phyloP scores from a whole-genome alignment of 1,139 yeast species.

The Pichia sp. region DNA sequence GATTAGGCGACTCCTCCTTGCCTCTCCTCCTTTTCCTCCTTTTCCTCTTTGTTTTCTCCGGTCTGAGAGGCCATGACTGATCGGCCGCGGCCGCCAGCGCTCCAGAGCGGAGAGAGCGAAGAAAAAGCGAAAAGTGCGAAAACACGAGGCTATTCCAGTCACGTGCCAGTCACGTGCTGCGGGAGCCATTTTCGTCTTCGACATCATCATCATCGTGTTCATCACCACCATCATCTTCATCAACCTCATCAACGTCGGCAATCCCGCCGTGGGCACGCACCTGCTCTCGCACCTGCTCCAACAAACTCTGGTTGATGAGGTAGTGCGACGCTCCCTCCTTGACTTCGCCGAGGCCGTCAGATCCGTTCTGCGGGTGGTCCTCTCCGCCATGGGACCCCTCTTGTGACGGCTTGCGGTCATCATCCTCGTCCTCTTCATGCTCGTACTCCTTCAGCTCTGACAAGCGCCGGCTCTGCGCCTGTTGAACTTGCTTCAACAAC shows the following conservation, averaged over 20 bases:
- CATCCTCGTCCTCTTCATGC: neutral
- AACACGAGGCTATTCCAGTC: too few relatives aligned
- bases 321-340: neutral
- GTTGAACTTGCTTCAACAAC: slow-evolving; percentile 19
- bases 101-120: neutral
- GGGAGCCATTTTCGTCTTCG: neutral
- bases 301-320: slow-evolving; percentile 11
- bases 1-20: neutral
- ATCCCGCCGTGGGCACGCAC: slow-evolving; percentile 8
- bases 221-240: neutral
- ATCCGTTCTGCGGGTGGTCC: neutral
- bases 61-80: neutral
- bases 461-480: slow-evolving; percentile 12
- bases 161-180: too few relatives aligned
- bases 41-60: neutral
- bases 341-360: neutral
- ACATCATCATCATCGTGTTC: neutral
- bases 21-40: neutral
- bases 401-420: neutral
- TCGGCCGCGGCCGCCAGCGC: neutral
- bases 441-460: slow-evolving; percentile 3
- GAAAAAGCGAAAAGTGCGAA: neutral
- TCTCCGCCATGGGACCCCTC: neutral
- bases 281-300: slow-evolving; percentile 16
- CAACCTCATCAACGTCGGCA: slow-evolving; percentile 9